These are phyloP conservation scores for Blepharisma japonicum DNA, from an alignment of 73 alveolate genomes.

Conservation along the genomic window DNA sequence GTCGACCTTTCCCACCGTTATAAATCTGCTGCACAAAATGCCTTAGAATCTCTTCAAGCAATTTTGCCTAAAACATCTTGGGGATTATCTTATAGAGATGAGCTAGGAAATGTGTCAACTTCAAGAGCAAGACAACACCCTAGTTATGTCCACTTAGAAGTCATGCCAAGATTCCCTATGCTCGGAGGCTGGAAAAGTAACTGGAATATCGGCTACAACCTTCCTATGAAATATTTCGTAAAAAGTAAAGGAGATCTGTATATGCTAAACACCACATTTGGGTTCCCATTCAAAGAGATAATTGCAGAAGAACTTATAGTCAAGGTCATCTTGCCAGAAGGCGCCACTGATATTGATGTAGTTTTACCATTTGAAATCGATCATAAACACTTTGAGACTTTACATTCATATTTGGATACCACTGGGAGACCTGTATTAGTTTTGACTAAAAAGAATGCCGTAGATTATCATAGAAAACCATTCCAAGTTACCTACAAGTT, in stretches of 20 bases:
- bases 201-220: slow-evolving; percentile 92
- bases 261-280: slow-evolving; percentile 69
- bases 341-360: slow-evolving; percentile 78
- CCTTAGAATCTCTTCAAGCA: slow-evolving; percentile 70
- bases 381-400: slow-evolving; percentile 25
- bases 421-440: slow-evolving; percentile 71
- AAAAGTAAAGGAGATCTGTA: slow-evolving; percentile 60
- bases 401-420: slow-evolving; percentile 64
- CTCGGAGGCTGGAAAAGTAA: slow-evolving; percentile 97
- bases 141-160: slow-evolving; percentile 69
- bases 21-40: slow-evolving; percentile 68
- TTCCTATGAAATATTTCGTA: slow-evolving; percentile 88
- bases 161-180: slow-evolving; percentile 92
- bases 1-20: slow-evolving; percentile 77
- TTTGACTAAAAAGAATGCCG: slow-evolving; percentile 52
- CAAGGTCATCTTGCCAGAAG: slow-evolving; percentile 92
- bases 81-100: slow-evolving; percentile 95
- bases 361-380: slow-evolving; percentile 79
- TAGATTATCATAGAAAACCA: slow-evolving; percentile 55
- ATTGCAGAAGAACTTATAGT: slow-evolving; percentile 83
- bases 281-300: slow-evolving; percentile 77
- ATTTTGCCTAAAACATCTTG: slow-evolving; percentile 79
- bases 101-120: slow-evolving; percentile 93
- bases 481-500: slow-evolving; percentile 46
- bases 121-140: slow-evolving; percentile 76